Conservation (phyloP, 1,139 yeast species). For the Geotrichum macrosporum region DNA sequence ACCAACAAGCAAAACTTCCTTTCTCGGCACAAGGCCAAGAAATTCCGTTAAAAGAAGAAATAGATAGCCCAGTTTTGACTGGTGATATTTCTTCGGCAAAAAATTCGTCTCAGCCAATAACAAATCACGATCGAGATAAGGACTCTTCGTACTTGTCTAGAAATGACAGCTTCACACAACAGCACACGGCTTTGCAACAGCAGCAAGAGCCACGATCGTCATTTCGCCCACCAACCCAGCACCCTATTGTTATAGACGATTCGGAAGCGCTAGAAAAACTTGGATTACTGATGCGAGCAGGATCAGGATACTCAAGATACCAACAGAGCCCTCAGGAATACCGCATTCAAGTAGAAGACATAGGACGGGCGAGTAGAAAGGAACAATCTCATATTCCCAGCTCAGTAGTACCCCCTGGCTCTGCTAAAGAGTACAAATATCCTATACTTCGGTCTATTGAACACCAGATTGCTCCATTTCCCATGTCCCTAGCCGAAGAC, state of each 20-base stretch:
- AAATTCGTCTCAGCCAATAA: not conserved
- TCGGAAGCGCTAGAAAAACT: conserved; percentile 2
- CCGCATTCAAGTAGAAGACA: not conserved
- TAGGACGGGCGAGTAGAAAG: too few relatives aligned
- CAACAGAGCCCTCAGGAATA: not conserved
- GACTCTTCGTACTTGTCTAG: not conserved
- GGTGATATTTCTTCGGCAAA: not conserved
- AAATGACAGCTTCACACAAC: not conserved
- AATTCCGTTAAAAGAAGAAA: conserved; percentile 1
- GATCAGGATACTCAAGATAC: not conserved
- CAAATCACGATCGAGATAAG: not conserved
- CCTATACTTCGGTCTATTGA: conserved; percentile 33
- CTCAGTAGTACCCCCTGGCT: not conserved
- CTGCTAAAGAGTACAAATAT: conserved; percentile 21
- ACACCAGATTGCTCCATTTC: conserved; percentile 32
- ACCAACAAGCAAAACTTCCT: conserved; percentile 4
- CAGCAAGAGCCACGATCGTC: not conserved
- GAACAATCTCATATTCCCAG: too few relatives aligned
- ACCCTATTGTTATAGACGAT: not conserved
- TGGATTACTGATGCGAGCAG: not conserved
- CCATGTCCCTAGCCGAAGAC: conserved; percentile 38
- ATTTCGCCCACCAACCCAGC: not conserved
- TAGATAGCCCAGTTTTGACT: conserved; percentile 1
- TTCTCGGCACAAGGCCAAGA: not conserved
- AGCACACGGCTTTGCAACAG: not conserved